Percentiles rank a stretch among this genome's conserved stretches.
phyloP scores from a whole-genome alignment of 306 rosid genomes.

The Acacia crassicarpa region DNA sequence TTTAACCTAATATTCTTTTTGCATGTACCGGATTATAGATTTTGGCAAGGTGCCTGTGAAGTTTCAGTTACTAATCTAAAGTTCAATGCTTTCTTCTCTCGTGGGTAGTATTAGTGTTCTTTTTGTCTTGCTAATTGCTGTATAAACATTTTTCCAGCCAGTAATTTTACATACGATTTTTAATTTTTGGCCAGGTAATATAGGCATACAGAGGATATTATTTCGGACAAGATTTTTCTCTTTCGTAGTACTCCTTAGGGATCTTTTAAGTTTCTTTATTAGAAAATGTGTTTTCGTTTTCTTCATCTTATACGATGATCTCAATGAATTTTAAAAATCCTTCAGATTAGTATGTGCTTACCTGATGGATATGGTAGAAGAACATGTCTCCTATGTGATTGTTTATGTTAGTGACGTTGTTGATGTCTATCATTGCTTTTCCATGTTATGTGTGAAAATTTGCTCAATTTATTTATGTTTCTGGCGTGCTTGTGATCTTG shows the following conservation, averaged over 20 bases:
- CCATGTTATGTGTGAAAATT: neutral
- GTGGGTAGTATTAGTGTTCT: neutral
- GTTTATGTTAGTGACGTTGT: neutral
- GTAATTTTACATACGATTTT: neutral
- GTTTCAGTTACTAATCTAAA: constrained; percentile 3
- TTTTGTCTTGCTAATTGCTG: neutral
- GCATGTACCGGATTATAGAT: neutral
- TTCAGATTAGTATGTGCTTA: neutral
- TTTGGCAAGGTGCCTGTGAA: constrained; percentile 8
- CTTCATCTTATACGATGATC: neutral
- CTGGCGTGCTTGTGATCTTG: neutral
- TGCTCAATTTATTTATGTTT: neutral
- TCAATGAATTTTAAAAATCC: neutral
- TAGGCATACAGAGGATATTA: neutral
- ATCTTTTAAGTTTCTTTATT: neutral
- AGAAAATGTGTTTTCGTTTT: neutral
- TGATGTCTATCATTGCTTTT: neutral
- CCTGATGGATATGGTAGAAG: neutral
- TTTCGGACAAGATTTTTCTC: neutral
- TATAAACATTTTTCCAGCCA: neutral
- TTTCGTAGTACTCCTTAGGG: neutral
- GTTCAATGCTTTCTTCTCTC: neutral
- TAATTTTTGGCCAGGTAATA: neutral
- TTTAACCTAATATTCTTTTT: neutral
- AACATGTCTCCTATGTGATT: neutral